Base-by-base conservation (phyloP, 2,329 filamentous ascomycete species). In the Trichoderma sp. region DNA sequence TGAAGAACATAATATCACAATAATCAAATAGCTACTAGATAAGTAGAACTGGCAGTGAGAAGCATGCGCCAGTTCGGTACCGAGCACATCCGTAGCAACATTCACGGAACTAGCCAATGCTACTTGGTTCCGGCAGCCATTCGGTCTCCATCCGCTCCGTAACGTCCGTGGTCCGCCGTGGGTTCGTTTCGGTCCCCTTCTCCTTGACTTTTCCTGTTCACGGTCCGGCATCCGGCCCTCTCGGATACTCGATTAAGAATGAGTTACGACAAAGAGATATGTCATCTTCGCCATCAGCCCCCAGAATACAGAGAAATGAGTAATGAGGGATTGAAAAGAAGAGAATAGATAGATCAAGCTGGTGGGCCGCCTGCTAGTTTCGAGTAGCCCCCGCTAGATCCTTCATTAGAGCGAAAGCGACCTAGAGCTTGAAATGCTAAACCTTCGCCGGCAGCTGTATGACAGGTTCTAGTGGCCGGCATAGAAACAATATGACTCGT, bases 401-500 rank as follows among this genome's bases (percentile, higher is more conserved):
- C 21, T 66, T 5, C 43, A 66, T 51, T 11, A 49, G 46, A 7
- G 43, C 16, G 4, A 43, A 51, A 39, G 34, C 30, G 32, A 54
- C 49, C 49, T 18, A 59, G 16, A 59, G 34, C 56, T 55, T 37
- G 16, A 59, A 43, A 43, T 30, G 8, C 26, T 5, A 30, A 56
- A 65, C 7, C 34, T 21, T 18, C 10, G 30, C 34, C 37, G 30
- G 34, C 10, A 8, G 64, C 39, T 21, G 43, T 28, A 30, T 51
- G 64, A 59, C 64, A 66, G n/a, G 49, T 59, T 39, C 43, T 66
- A 66, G 64, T 66, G 39, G 52, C 34, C 54, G 54, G 28, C 52
- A 10, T 51, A 24, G 64, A 66, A 58, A 51, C 52, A 58, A 28
- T 51, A 24, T 66, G 54, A 59, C 52, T 59, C 64, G 64, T 54